These are phyloP conservation scores for Ogataea methanolica DNA, from an alignment of 805 yeast species.

Conservation along the genomic window DNA sequence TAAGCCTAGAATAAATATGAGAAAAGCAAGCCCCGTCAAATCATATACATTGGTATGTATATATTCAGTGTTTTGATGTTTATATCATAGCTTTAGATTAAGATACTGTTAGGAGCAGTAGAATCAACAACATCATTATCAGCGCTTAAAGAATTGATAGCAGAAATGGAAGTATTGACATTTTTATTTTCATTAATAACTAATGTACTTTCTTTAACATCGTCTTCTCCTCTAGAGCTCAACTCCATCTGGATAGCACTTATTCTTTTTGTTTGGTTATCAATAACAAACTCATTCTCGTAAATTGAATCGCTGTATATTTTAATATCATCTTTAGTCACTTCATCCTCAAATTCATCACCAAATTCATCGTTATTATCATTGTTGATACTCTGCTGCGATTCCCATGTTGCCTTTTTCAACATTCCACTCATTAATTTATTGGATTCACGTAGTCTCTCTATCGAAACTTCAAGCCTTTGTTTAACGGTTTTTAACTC, in stretches of 20 bases:
- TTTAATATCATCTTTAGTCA: conserved; percentile 37
- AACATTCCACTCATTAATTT: conserved; percentile 40
- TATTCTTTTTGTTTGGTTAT: conserved; percentile 45
- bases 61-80: not conserved
- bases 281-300: conserved; percentile 54
- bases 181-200: not conserved
- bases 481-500: conserved; percentile 31
- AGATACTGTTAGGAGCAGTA: conserved; percentile 32
- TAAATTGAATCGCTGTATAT: conserved; percentile 49
- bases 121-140: conserved; percentile 34
- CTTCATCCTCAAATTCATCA: conserved; percentile 12
- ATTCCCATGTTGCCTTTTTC: conserved; percentile 21
- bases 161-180: not conserved
- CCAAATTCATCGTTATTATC: conserved; percentile 36
- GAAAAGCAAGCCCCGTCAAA: not conserved
- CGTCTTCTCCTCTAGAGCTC: conserved; percentile 33
- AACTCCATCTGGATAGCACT: conserved; percentile 44
- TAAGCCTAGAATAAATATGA: too few relatives aligned
- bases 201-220: not conserved
- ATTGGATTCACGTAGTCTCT: conserved; percentile 50
- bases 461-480: conserved; percentile 38
- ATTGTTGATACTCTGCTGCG: conserved; percentile 18
- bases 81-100: conserved; percentile 11
- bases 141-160: conserved; percentile 22
- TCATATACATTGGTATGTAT: not conserved